Evolutionary conservation across 768 basidiomycete genomes (phyloP), one percentile per base, ranked within the genome.

Genomic region (Baorangia bicolor): DNA sequence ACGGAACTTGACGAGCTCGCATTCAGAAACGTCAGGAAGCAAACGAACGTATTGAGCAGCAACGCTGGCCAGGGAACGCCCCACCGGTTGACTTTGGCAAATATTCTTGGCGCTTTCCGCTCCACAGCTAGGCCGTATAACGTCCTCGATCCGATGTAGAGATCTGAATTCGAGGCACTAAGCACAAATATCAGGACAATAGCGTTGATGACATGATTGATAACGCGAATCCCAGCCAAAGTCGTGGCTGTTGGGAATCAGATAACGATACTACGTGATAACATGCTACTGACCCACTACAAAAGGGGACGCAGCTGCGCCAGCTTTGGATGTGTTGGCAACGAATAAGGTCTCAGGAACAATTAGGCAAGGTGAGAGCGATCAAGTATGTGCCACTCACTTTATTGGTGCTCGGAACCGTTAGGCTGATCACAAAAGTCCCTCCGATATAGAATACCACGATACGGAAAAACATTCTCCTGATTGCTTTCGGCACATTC

Each of bases 11-110:
- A 79, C 0, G 77, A 73, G 10, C 68, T 74, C 31, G 82, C 80
- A 51, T 84, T 84, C 50, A 85, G 73, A 72, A 81, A 88, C 1
- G 82, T 84, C 27, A 87, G 72, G 23, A 69, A 72, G 62, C 84
- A 84, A 69, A 87, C 83, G 5, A 69, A 53, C 1, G 80, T 81
- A 66, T 84, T 86, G 20, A 84, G 57, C 13, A 80, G 67, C 38
- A 86, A 71, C 6, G 83, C 73, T n/a, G 33, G 56, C 50, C 53
- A 56, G 28, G 71, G 71, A 20, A 72, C 71, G 42, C 73, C 73
- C 56, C 69, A 55, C 5, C 65, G 57, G 55, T 74, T 69, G 30
- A 73, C 76, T 42, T 64, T 64, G 33, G 69, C 68, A 50, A 79
- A 75, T 34, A 79, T 70, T 34, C 63, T 63, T 30, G 80, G 78